Percentiles rank a stretch among this genome's conserved stretches.
Evolutionary conservation across 2,329 filamentous ascomycete species (phyloP).

Genomic region (Ampelomyces quisqualis): DNA sequence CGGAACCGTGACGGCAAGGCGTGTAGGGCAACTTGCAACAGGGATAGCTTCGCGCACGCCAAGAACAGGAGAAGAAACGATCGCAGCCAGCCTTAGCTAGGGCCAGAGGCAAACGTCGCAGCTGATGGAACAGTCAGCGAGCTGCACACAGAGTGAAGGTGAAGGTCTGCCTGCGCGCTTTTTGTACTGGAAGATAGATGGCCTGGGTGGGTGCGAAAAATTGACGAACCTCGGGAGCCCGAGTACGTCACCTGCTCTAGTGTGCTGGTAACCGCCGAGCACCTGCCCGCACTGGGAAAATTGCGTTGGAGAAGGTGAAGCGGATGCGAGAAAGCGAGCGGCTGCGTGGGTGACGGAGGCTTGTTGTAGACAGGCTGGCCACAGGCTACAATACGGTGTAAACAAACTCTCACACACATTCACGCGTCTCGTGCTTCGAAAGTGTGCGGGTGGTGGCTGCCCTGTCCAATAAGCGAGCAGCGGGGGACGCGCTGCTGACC

Average conservation of each 20-base stretch:
- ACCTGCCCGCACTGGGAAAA: not conserved
- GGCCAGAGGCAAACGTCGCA: constrained; percentile 2
- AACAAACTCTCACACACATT: constrained; percentile 24
- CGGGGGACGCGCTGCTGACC: constrained; percentile 11
- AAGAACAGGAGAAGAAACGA: constrained; percentile 10
- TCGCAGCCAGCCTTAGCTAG: constrained; percentile 9
- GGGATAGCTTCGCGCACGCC: constrained; percentile 7
- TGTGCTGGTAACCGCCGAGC: constrained; percentile 2
- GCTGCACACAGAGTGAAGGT: constrained; percentile 4
- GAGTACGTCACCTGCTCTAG: constrained; percentile 26
- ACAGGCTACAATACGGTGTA: constrained; percentile 3
- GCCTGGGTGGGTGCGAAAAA: constrained; percentile 4
- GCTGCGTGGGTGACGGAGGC: not conserved
- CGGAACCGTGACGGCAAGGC: constrained; percentile 38
- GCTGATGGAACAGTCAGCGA: constrained; percentile 8
- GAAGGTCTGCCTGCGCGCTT: not conserved
- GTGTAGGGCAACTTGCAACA: constrained; percentile 8
- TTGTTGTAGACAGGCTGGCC: not conserved
- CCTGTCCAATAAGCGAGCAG: constrained; percentile 19
- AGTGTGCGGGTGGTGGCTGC: constrained; percentile 12
- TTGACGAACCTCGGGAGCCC: constrained; percentile 27
- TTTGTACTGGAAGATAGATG: constrained; percentile 2
- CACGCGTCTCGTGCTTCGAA: constrained; percentile 17
- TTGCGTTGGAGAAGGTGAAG: too few relatives aligned
- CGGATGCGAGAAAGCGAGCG: not conserved